Evolutionary conservation across 2,329 filamentous ascomycete species (phyloP).

Genomic region (Chlorencoelia australis): DNA sequence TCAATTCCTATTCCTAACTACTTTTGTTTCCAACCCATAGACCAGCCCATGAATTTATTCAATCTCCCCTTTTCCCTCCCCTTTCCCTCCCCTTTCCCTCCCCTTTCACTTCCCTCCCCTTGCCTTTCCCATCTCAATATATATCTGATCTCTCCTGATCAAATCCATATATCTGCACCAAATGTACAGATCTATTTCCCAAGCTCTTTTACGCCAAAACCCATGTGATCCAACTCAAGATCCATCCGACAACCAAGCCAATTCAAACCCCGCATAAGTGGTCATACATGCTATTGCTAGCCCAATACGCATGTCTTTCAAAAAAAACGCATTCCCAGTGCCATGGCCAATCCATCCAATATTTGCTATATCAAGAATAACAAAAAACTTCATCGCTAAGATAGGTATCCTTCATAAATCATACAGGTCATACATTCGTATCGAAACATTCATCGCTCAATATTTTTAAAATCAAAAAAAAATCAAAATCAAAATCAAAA

Average conservation of each 20-base stretch:
- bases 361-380: conserved; percentile 4
- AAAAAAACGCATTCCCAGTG: neutral
- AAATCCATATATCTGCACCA: neutral
- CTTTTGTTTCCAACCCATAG: conserved; percentile 9
- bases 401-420: conserved; percentile 24
- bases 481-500: neutral
- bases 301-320: conserved; percentile 1
- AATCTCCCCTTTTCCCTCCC: conserved; percentile 3
- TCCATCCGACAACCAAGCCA: neutral
- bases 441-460: conserved; percentile 17
- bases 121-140: neutral
- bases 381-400: too few species aligned
- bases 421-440: conserved; percentile 26
- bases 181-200: neutral
- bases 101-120: neutral
- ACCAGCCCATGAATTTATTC: conserved; percentile 1
- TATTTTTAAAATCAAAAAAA: conserved; percentile 6
- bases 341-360: neutral
- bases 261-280: conserved; percentile 1
- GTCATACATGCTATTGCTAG: conserved; percentile 8
- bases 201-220: neutral
- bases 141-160: neutral
- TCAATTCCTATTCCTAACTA: conserved; percentile 9
- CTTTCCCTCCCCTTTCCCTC: neutral
- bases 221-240: neutral